These are phyloP conservation scores for Rosellinia necatrix DNA, from an alignment of 2,329 filamentous ascomycete species.

Conservation along the genomic window DNA sequence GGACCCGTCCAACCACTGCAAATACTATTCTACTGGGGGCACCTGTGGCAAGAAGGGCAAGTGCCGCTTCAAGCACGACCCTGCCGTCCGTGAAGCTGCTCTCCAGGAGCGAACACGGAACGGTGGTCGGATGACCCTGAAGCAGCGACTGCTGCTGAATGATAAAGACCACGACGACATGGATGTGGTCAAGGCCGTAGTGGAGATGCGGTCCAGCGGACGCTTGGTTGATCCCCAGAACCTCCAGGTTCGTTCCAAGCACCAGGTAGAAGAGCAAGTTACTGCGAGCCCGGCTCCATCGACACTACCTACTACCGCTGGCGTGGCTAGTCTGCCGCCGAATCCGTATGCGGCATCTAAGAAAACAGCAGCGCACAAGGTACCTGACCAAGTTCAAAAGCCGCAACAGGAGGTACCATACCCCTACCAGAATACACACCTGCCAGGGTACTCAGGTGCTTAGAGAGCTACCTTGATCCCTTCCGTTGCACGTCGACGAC, in stretches of 20 bases:
- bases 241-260: slow-evolving; percentile 36
- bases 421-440: slow-evolving; percentile 38
- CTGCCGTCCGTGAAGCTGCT: slow-evolving; percentile 65
- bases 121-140: slow-evolving; percentile 67
- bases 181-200: slow-evolving; percentile 67
- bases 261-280: slow-evolving; percentile 37
- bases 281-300: slow-evolving; percentile 27
- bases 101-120: slow-evolving; percentile 67
- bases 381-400: slow-evolving; percentile 36
- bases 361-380: slow-evolving; percentile 18
- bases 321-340: slow-evolving; percentile 38
- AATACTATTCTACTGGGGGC: slow-evolving; percentile 71
- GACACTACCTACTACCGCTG: slow-evolving; percentile 36
- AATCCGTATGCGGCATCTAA: slow-evolving; percentile 43
- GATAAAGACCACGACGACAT: slow-evolving; percentile 72
- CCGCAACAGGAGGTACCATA: slow-evolving; percentile 45
- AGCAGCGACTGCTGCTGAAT: slow-evolving; percentile 68
- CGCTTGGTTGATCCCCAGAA: slow-evolving; percentile 48
- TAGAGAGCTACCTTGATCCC: slow-evolving; percentile 9
- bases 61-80: slow-evolving; percentile 74
- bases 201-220: slow-evolving; percentile 67
- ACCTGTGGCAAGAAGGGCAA: slow-evolving; percentile 75
- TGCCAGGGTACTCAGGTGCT: slow-evolving; percentile 5
- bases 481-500: not conserved
- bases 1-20: slow-evolving; percentile 69